Conservation (phyloP, 1,139 yeast species). For the Yamadazyma friedrichii region DNA sequence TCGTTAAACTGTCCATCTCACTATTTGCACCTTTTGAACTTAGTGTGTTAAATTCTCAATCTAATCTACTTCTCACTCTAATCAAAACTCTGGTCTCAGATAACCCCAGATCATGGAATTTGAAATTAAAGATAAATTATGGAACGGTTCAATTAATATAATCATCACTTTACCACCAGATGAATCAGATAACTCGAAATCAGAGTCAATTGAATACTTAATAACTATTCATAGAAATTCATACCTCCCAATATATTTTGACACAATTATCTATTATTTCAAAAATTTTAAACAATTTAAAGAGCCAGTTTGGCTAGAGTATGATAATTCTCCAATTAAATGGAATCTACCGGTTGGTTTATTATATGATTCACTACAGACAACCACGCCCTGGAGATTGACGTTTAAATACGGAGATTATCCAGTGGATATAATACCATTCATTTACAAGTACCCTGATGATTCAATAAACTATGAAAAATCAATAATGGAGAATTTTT, state of each 20-base stretch:
- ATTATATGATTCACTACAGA: slow-evolving; percentile 45
- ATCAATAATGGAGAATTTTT: slow-evolving; percentile 52
- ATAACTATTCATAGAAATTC: slow-evolving; percentile 41
- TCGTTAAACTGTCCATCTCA: no score
- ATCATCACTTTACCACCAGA: slow-evolving; percentile 17
- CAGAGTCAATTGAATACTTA: slow-evolving; percentile 20
- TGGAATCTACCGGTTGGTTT: slow-evolving; percentile 86
- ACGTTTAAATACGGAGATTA: slow-evolving; percentile 39
- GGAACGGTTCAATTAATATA: slow-evolving; percentile 59
- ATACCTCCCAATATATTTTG: slow-evolving; percentile 55
- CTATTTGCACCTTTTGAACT: no score
- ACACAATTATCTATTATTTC: slow-evolving; percentile 44
- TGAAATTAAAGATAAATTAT: slow-evolving; percentile 37
- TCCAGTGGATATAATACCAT: slow-evolving; percentile 56
- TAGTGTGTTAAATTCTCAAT: no score
- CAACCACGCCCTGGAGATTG: slow-evolving; percentile 45
- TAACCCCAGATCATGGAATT: slow-evolving; percentile 3
- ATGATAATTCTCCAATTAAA: slow-evolving; percentile 58
- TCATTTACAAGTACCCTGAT: slow-evolving; percentile 17
- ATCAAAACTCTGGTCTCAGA: no score
- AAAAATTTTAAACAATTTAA: slow-evolving; percentile 23
- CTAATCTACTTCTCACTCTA: no score
- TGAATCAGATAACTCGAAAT: slow-evolving; percentile 4
- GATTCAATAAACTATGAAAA: slow-evolving; percentile 23
- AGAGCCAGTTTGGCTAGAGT: slow-evolving; percentile 62